Evolutionary conservation across 2,329 filamentous ascomycete species (phyloP).

Genomic region (Myotisia sp.): DNA sequence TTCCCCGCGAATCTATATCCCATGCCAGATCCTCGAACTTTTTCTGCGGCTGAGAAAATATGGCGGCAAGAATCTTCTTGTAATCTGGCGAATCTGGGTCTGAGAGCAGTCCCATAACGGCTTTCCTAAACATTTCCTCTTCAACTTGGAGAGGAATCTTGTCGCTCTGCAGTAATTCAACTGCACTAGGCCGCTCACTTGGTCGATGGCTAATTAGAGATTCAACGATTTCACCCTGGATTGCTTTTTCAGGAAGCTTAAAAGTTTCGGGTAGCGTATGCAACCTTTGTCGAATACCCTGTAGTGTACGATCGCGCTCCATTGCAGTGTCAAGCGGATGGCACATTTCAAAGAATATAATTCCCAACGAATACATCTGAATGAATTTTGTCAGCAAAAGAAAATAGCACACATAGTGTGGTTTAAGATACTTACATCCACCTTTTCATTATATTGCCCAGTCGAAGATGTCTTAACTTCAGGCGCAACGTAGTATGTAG

Average conservation of each 20-base stretch:
- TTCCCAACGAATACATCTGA: conserved; percentile 86
- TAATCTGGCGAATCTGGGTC: conserved; percentile 80
- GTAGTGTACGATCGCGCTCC: conserved; percentile 52
- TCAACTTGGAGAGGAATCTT: conserved; percentile 85
- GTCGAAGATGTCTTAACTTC: conserved; percentile 65
- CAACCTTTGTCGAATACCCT: conserved; percentile 51
- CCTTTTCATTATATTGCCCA: conserved; percentile 77
- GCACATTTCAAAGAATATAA: conserved; percentile 99
- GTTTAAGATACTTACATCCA: conserved; percentile 57
- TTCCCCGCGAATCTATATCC: conserved; percentile 50
- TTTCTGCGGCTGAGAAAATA: conserved; percentile 64
- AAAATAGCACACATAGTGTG: neutral
- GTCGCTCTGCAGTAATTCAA: conserved; percentile 69
- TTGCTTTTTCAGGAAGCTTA: conserved; percentile 48
- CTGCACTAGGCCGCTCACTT: conserved; percentile 65
- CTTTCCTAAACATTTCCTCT: conserved; percentile 75
- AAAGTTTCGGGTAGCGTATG: conserved; percentile 62
- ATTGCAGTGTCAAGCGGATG: conserved; percentile 46
- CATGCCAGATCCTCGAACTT: conserved; percentile 69
- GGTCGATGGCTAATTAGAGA: conserved; percentile 72
- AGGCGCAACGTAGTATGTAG: conserved; percentile 82
- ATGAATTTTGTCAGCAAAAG: conserved; percentile 10
- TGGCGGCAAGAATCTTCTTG: conserved; percentile 69
- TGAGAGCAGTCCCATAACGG: conserved; percentile 58
- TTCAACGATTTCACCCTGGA: conserved; percentile 63